Percentiles rank a stretch among this genome's conserved stretches.
These are phyloP conservation scores for Ceratocystis albifundus DNA, from an alignment of 2,329 filamentous ascomycete species.

Conservation along the genomic window DNA sequence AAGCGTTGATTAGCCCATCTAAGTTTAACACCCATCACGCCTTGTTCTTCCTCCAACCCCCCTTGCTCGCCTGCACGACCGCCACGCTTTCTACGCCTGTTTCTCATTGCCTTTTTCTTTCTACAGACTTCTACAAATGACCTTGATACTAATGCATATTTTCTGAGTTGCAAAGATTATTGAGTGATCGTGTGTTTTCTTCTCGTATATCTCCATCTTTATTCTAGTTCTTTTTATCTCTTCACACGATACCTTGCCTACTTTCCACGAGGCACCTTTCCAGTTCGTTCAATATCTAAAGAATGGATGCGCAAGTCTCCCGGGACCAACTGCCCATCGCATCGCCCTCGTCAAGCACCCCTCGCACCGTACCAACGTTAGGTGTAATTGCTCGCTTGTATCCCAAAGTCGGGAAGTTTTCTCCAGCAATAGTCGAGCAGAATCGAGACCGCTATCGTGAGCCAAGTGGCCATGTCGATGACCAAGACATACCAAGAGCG, in stretches of 20 bases:
- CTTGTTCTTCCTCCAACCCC: too few relatives aligned
- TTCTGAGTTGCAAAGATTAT: background rate
- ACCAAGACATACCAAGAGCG: background rate
- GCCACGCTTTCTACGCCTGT: too few relatives aligned
- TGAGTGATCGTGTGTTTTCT: background rate
- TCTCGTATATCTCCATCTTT: background rate
- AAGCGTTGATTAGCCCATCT: background rate
- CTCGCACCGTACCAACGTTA: background rate
- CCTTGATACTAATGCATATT: background rate
- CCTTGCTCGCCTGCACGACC: too few relatives aligned
- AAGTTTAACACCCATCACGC: background rate
- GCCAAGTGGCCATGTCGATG: background rate
- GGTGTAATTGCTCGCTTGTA: conserved; percentile 15
- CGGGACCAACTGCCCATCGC: background rate
- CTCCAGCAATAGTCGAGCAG: background rate
- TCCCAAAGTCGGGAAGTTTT: background rate
- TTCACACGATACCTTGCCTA: background rate
- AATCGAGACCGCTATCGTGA: conserved; percentile 15
- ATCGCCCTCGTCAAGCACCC: background rate
- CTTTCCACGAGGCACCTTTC: background rate
- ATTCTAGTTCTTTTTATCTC: background rate
- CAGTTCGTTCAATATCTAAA: background rate
- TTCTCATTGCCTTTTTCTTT: too few relatives aligned
- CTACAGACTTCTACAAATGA: background rate
- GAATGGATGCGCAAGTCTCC: background rate